Percentiles rank a stretch among this genome's conserved stretches.
These are phyloP conservation scores for Penicillium sp. DNA, from an alignment of 2,329 filamentous ascomycete species.

Conservation along the genomic window DNA sequence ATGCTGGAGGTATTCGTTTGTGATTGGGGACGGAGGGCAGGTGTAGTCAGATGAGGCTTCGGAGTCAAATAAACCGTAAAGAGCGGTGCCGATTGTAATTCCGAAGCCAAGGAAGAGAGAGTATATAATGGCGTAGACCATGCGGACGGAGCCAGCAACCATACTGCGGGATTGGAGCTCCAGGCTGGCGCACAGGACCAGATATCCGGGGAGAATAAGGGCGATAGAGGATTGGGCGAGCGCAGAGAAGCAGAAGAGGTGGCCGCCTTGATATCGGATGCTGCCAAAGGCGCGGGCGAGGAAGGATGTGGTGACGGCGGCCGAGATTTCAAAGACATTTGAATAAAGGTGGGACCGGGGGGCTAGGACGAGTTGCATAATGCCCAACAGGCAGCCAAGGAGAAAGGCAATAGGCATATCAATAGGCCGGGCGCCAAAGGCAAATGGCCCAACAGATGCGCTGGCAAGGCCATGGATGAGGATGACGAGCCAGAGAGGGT, in stretches of 20 bases:
- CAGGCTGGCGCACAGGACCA: conserved; percentile 65
- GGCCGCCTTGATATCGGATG: conserved; percentile 55
- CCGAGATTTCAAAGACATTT: conserved; percentile 70
- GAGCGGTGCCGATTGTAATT: conserved; percentile 68
- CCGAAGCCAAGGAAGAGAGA: conserved; percentile 75
- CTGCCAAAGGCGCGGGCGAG: conserved; percentile 72
- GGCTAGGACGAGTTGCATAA: conserved; percentile 76
- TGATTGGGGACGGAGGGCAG: conserved; percentile 57
- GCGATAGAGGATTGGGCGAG: conserved; percentile 75
- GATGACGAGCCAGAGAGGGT: conserved; percentile 61
- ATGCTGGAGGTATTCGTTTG: conserved; percentile 55
- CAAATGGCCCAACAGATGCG: conserved; percentile 77
- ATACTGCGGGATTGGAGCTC: conserved; percentile 73
- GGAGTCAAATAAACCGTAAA: conserved; percentile 66
- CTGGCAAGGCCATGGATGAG: conserved; percentile 77
- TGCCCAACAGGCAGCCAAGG: conserved; percentile 74
- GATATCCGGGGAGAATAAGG: conserved; percentile 72
- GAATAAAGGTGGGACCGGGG: conserved; percentile 72
- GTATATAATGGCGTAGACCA: conserved; percentile 77
- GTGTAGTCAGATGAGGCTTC: conserved; percentile 57
- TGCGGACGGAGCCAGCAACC: conserved; percentile 74
- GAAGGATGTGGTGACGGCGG: conserved; percentile 71
- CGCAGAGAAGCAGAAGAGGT: conserved; percentile 73
- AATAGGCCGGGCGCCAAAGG: conserved; percentile 77
- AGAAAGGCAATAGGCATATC: conserved; percentile 80